Percentiles rank a stretch among this genome's conserved stretches.
Evolutionary conservation across 495 filamentous ascomycete genomes (phyloP).

Genomic region (Tuber borchii): DNA sequence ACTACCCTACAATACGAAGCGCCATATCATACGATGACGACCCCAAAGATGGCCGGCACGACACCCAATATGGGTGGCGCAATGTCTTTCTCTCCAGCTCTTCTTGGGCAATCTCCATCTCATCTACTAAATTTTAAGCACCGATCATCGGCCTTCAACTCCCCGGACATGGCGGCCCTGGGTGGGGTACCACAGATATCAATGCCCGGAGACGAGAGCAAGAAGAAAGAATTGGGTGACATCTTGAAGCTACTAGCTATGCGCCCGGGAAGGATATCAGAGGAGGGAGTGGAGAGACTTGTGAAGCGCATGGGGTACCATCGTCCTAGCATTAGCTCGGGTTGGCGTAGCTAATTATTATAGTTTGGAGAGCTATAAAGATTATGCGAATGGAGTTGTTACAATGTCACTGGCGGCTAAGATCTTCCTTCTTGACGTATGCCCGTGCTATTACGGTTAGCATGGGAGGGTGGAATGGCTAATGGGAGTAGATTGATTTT

Average conservation of each 20-base stretch:
- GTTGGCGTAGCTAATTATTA: background rate
- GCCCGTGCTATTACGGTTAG: background rate
- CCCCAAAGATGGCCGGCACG: conserved; percentile 35
- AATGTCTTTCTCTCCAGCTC: conserved; percentile 37
- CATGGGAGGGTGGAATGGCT: conserved; percentile 14
- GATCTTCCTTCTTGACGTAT: conserved; percentile 37
- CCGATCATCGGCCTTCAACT: conserved; percentile 32
- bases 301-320: conserved; percentile 56
- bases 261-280: conserved; percentile 54
- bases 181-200: conserved; percentile 11
- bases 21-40: conserved; percentile 18
- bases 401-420: conserved; percentile 40
- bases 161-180: conserved; percentile 27
- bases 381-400: conserved; percentile 44
- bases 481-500: conserved; percentile 40
- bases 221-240: conserved; percentile 40
- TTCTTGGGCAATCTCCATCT: conserved; percentile 36
- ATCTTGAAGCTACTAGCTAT: conserved; percentile 33
- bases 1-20: background rate
- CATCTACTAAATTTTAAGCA: conserved; percentile 32
- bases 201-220: conserved; percentile 33
- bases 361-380: conserved; percentile 64
- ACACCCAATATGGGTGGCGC: conserved; percentile 29
- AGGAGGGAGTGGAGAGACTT: conserved; percentile 72
- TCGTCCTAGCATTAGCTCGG: background rate